These are phyloP conservation scores for Cladosporium sp. DNA, from an alignment of 2,329 filamentous ascomycete genomes.

Conservation along the genomic window DNA sequence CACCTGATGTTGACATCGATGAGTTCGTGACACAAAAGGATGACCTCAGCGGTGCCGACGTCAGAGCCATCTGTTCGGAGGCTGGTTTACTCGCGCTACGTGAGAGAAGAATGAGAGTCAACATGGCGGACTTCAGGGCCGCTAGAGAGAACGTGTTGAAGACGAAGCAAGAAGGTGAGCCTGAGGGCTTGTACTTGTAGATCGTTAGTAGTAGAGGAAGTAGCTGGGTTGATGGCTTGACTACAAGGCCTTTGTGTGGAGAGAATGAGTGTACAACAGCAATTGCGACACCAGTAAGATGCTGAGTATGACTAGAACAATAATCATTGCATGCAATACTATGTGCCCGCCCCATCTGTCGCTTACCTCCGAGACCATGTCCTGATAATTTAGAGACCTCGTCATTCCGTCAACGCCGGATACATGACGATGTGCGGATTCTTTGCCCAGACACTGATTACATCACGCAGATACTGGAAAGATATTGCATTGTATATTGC, in stretches of 20 bases:
- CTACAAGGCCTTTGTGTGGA: background rate
- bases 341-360: no score
- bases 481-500: no score
- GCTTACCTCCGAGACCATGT: no score
- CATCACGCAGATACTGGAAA: background rate
- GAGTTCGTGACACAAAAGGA: constrained; percentile 99
- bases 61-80: constrained; percentile 98
- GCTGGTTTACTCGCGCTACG: constrained; percentile 90
- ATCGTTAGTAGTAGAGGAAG: background rate
- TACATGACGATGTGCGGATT: no score
- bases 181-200: constrained; percentile 97
- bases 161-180: constrained; percentile 98
- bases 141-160: constrained; percentile 92
- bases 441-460: background rate
- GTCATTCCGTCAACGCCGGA: no score
- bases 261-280: constrained; percentile 7
- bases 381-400: no score
- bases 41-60: constrained; percentile 92
- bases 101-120: constrained; percentile 94
- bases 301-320: constrained; percentile 6
- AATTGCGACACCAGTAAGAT: constrained; percentile 1
- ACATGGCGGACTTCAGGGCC: constrained; percentile 96
- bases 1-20: constrained; percentile 94
- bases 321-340: no score
- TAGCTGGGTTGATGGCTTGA: background rate